Evolutionary conservation across 495 filamentous ascomycete genomes (phyloP).

Genomic region (Hypoxylon crocopeplum): DNA sequence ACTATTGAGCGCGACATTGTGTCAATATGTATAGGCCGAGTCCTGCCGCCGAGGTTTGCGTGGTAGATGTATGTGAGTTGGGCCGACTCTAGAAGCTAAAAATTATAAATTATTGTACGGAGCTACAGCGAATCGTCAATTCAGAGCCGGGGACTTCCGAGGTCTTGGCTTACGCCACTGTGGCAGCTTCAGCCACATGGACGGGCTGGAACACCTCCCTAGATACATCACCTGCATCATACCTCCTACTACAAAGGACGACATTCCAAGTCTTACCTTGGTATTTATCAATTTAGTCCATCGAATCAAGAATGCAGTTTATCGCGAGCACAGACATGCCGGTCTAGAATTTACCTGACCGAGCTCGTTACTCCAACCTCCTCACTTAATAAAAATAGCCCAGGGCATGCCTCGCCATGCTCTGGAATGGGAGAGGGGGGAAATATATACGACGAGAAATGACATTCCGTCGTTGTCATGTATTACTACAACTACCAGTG

Average conservation of each 20-base stretch:
- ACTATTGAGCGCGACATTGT: constrained; percentile 35
- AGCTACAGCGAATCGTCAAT: constrained; percentile 22
- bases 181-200: constrained; percentile 38
- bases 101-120: constrained; percentile 27
- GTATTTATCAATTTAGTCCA: too few species aligned
- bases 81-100: neutral
- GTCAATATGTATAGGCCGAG: too few species aligned
- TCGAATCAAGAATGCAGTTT: too few species aligned
- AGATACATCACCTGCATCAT: too few species aligned
- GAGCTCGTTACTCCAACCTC: too few species aligned
- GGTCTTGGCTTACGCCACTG: constrained; percentile 16
- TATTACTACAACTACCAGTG: constrained; percentile 25
- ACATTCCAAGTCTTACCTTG: too few species aligned
- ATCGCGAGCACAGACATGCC: too few species aligned
- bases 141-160: constrained; percentile 11
- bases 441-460: neutral
- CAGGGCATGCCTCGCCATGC: constrained; percentile 4
- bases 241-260: too few species aligned
- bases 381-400: neutral
- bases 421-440: constrained; percentile 9
- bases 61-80: constrained; percentile 6
- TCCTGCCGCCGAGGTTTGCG: too few species aligned
- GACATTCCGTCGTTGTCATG: constrained; percentile 20
- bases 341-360: too few species aligned
- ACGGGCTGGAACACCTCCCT: too few species aligned